Evolutionary conservation across 176 grass and related monocot genomes (phyloP), one percentile per base, ranked within the genome.

Genomic region (Chloris gayana): DNA sequence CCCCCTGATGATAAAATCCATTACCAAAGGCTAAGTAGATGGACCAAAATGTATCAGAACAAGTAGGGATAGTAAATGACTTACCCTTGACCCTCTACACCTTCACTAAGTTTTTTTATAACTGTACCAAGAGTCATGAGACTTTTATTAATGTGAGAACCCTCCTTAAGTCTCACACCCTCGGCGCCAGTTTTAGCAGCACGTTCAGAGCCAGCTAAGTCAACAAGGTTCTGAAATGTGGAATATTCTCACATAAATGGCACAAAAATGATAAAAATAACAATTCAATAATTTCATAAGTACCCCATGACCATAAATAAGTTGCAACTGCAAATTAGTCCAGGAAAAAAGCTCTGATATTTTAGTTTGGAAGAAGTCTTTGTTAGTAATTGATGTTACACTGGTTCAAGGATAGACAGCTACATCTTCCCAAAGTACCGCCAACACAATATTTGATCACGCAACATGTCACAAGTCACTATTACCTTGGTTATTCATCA

Each of bases 91-190:
- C 86, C 82, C 74, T 98, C 87, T 75, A 83, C 82, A 26, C 92
- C 95, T 92, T 98, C 95, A 24, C 95, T 98, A 82, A 98, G 67
- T 82, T 98, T 98, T 53, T 98, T 91, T 69, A 98, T 98, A 45
- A 94, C 95, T 7, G 88, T 98, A 67, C 95, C 95, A 3, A 98
- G 89, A 50, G 86, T 94, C 88, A 98, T 84, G 81, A 98, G 85
- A 69, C 95, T 98, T 92, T 90, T 94, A 74, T 98, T 98, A 83
- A 98, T 98, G 74, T 98, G 95, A 73, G 95, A 98, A 75, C 95
- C 95, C 83, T 98, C 95, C 81, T 94, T 98, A 64, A 98, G 83
- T 54, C 95, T 88, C 85, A 94, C 73, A 47, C 95, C 95, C 85
- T 98, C 95, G 35, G 95, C 95, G 42, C 95, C 95, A 24, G 92